Evolutionary conservation across 192 early-diverging fungal genomes (phyloP), one percentile per base, ranked within the genome.

Genomic region (Coemansia sp.): DNA sequence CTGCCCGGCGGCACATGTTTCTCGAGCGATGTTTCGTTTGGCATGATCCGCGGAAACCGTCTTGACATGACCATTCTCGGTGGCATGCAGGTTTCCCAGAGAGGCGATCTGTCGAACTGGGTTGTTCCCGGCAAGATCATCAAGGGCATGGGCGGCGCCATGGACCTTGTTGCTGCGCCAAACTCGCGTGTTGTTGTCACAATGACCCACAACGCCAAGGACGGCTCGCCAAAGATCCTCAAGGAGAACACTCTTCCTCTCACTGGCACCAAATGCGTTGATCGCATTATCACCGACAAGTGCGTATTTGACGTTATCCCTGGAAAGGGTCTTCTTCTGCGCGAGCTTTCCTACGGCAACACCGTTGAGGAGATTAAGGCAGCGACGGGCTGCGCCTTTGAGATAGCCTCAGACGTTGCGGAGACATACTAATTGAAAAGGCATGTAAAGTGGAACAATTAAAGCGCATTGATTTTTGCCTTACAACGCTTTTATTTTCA

Each of bases 41-140:
- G 87, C 61, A 90, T 91, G 88, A 93, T 93, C 66, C 88, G 91
- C 63, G 91, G 90, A 7, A 87, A 86, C 20, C 90, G 90, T 59
- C 84, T 93, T 44, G 88, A 91, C 62, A 77, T 91, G 70, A 90
- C 90, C 42, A 89, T 93, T 57, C 78, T 93, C 17, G 91, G 91
- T 17, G 91, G 86, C 22, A 86, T 93, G 75, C 86, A 93, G 80
- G 92, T 93, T n/a, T 88, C 90, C 0, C 74, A 84, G 65, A 79
- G 77, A 67, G 92, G 92, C 41, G 89, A 90, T 71, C 81, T 93
- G 50, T 90, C 92, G 67, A 93, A 93, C 84, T 93, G 92, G 92
- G 89, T 93, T 68, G 88, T 93, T 19, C 92, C 92, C 12, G 86
- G 90, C 43, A 93, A 93, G 82, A 90, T 93, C 85, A 89, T 93